phyloP scores from a whole-genome alignment of 768 basidiomycete genomes.

The Cystofilobasidium macerans region DNA sequence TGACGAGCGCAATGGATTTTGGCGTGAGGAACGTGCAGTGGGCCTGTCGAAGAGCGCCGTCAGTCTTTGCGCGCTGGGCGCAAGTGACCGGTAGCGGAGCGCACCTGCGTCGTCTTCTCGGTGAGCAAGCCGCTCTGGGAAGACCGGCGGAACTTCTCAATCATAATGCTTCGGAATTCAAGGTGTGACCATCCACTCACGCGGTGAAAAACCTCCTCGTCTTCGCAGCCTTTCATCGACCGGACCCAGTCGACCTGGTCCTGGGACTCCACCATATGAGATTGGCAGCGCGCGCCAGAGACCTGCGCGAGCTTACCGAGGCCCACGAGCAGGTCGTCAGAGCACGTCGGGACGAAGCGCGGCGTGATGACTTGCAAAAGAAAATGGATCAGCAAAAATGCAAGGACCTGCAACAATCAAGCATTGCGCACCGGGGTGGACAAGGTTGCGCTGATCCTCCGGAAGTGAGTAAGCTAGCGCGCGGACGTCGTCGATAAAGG shows the following conservation, averaged over 20 bases:
- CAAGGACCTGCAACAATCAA: slow-evolving; percentile 41
- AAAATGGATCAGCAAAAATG: too few species aligned
- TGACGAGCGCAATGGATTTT: slow-evolving; percentile 47
- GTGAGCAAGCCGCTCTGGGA: slow-evolving; percentile 53
- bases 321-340: slow-evolving; percentile 54
- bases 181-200: slow-evolving; percentile 44
- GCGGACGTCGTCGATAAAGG: slow-evolving; percentile 51
- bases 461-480: slow-evolving; percentile 42
- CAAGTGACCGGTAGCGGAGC: too few species aligned
- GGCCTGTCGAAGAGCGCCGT: too few species aligned
- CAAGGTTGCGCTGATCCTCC: slow-evolving; percentile 43
- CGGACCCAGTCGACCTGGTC: slow-evolving; percentile 67
- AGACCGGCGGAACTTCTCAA: background rate
- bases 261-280: slow-evolving; percentile 68
- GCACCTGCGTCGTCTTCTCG: slow-evolving; percentile 57
- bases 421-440: slow-evolving; percentile 46
- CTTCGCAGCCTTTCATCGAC: slow-evolving; percentile 48
- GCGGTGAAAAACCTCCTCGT: slow-evolving; percentile 63
- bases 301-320: slow-evolving; percentile 49
- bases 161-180: too few species aligned
- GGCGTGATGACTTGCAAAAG: slow-evolving; percentile 53
- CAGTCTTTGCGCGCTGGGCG: too few species aligned
- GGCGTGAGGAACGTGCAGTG: slow-evolving; percentile 73
- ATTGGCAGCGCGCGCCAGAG: slow-evolving; percentile 54
- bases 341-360: slow-evolving; percentile 80